These are phyloP conservation scores for Strobilomyces echinocephalus DNA, from an alignment of 768 basidiomycete species.

Conservation along the genomic window DNA sequence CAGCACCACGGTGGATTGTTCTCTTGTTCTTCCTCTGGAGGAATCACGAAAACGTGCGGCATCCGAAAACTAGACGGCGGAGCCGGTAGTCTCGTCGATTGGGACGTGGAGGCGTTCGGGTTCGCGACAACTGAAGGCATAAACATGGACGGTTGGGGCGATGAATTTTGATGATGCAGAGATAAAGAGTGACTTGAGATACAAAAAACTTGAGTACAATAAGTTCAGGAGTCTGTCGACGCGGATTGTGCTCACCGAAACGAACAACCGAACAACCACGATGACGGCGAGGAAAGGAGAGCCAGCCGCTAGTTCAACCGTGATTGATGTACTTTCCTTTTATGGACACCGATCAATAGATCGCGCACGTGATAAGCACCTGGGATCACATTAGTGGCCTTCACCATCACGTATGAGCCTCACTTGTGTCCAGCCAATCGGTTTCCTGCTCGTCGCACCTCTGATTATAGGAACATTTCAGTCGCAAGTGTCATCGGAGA, in stretches of 20 bases:
- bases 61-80: slow-evolving; percentile 19
- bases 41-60: slow-evolving; percentile 53
- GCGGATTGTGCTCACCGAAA: slow-evolving; percentile 12
- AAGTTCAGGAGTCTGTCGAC: not conserved
- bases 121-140: slow-evolving; percentile 15
- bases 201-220: not conserved
- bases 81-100: slow-evolving; percentile 8
- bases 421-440: slow-evolving; percentile 11
- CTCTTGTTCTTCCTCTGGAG: slow-evolving; percentile 52
- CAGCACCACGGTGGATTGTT: slow-evolving; percentile 50
- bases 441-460: not conserved
- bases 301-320: slow-evolving; percentile 24
- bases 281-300: not conserved
- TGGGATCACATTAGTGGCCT: no score
- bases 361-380: slow-evolving; percentile 17
- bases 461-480: slow-evolving; percentile 9
- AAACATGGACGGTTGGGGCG: not conserved
- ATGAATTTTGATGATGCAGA: not conserved
- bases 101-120: slow-evolving; percentile 10
- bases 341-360: slow-evolving; percentile 9
- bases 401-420: slow-evolving; percentile 66
- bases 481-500: slow-evolving; percentile 54
- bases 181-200: slow-evolving; percentile 17
- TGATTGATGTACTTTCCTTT: slow-evolving; percentile 14
- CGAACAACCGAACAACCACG: not conserved